Percentiles rank a stretch among this genome's conserved stretches.
Conservation (phyloP, 345 rosid genomes). For the Carallia brachiata region DNA sequence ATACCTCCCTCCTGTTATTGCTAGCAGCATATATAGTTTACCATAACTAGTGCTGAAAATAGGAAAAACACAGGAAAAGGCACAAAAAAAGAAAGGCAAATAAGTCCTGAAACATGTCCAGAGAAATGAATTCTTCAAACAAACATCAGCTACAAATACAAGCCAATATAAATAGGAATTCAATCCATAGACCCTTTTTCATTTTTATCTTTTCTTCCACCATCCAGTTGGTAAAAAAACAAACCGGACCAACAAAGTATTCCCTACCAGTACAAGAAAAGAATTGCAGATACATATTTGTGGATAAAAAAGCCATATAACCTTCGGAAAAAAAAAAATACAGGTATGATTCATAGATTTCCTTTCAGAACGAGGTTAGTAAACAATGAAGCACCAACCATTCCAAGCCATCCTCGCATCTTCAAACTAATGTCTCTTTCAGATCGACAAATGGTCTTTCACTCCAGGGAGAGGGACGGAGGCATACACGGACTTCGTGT, state of each 20-base stretch:
- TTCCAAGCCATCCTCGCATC: constrained; percentile 16
- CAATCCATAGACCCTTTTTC: too few species aligned
- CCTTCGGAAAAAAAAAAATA: constrained; percentile 19
- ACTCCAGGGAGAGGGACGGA: constrained; percentile 57
- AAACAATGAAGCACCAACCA: constrained; percentile 40
- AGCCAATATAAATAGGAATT: too few species aligned
- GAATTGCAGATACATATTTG: not conserved
- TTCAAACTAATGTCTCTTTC: constrained; percentile 33
- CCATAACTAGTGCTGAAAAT: too few species aligned
- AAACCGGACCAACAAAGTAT: not conserved
- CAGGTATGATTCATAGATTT: constrained; percentile 37
- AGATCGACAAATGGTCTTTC: constrained; percentile 37
- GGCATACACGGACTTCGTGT: constrained; percentile 86
- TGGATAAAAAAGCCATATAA: not conserved
- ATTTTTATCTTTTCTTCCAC: too few species aligned
- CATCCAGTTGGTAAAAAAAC: too few species aligned
- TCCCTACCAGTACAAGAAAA: not conserved
- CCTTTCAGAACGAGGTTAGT: constrained; percentile 35
- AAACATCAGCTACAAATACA: too few species aligned
- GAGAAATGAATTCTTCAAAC: too few species aligned
- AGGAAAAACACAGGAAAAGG: too few species aligned
- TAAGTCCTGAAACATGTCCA: too few species aligned
- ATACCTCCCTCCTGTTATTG: too few species aligned
- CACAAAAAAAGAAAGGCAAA: too few species aligned
- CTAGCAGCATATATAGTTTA: too few species aligned